Conservation (phyloP, 148 eudicot genomes). For the Amaranthus hypochondriacus region DNA sequence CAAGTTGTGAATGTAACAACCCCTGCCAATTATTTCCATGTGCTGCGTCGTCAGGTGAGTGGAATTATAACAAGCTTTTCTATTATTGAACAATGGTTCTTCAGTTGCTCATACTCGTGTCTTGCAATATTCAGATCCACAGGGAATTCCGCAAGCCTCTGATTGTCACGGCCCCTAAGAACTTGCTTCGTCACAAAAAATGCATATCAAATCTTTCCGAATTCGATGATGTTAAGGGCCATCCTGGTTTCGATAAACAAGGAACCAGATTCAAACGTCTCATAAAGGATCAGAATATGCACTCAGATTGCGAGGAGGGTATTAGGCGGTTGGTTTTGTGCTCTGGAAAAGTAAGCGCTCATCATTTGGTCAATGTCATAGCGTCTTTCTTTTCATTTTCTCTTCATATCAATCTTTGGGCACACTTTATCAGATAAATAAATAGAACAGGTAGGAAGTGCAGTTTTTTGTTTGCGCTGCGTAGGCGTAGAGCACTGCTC, state of each 20-base stretch:
- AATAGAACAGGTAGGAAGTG: background rate
- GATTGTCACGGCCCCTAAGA: conserved; percentile 88
- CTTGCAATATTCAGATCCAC: conserved; percentile 51
- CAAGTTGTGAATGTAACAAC: conserved; percentile 96
- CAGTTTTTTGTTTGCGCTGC: no score
- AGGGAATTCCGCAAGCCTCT: conserved; percentile 96
- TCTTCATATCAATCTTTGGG: no score
- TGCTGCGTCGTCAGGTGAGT: conserved; percentile 87
- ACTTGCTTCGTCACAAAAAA: conserved; percentile 92
- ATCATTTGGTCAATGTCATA: background rate
- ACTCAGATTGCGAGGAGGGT: conserved; percentile 78
- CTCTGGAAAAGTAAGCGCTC: conserved; percentile 73
- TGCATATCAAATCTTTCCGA: conserved; percentile 90
- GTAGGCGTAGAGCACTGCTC: no score
- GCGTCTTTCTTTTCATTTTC: no score
- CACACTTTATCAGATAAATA: background rate
- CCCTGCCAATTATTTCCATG: conserved; percentile 97
- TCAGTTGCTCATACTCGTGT: background rate
- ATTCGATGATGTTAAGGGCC: conserved; percentile 91
- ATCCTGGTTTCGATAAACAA: conserved; percentile 88
- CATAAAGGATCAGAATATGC: conserved; percentile 77
- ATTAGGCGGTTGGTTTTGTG: conserved; percentile 83
- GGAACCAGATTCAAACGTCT: conserved; percentile 92
- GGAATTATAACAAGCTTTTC: background rate
- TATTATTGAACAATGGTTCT: background rate